Evolutionary conservation across 352 stramenopile species (phyloP).

Genomic region (Lagenidium sp.): DNA sequence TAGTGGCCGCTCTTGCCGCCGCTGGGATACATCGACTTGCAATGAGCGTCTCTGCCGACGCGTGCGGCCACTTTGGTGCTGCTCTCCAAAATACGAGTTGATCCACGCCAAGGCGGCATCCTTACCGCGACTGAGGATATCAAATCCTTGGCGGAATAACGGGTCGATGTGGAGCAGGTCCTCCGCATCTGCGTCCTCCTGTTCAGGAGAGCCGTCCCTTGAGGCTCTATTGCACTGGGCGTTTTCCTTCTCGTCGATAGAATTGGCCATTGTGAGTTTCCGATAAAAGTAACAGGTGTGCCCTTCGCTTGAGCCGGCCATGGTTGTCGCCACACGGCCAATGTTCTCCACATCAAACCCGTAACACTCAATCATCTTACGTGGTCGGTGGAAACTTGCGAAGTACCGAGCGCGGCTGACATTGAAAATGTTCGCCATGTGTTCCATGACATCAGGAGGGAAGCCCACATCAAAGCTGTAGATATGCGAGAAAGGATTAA

Average conservation of each 20-base stretch:
- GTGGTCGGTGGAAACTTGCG: constrained; percentile 92
- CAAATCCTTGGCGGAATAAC: constrained; percentile 70
- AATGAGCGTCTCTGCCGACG: constrained; percentile 35
- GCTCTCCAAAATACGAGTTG: constrained; percentile 56
- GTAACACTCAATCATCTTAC: constrained; percentile 91
- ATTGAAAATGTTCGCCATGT: constrained; percentile 94
- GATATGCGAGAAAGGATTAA: constrained; percentile 97
- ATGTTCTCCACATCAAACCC: constrained; percentile 90
- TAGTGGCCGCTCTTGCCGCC: constrained; percentile 46
- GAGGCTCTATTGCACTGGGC: constrained; percentile 11
- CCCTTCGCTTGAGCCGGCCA: constrained; percentile 94
- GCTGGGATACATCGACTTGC: constrained; percentile 13
- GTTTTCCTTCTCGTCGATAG: constrained; percentile 5
- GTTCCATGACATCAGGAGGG: constrained; percentile 91
- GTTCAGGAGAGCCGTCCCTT: constrained; percentile 9
- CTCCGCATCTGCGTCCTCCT: constrained; percentile 9
- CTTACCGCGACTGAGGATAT: constrained; percentile 62
- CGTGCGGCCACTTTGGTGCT: constrained; percentile 53
- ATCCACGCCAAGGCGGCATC: constrained; percentile 73
- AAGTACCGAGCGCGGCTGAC: constrained; percentile 83
- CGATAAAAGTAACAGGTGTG: constrained; percentile 98
- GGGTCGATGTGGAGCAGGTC: constrained; percentile 51
- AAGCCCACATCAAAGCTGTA: constrained; percentile 99
- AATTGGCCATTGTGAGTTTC: constrained; percentile 7
- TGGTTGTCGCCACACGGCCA: constrained; percentile 85